Evolutionary conservation across 2,329 filamentous ascomycete species (phyloP).

Genomic region (Niveomyces coronatus): DNA sequence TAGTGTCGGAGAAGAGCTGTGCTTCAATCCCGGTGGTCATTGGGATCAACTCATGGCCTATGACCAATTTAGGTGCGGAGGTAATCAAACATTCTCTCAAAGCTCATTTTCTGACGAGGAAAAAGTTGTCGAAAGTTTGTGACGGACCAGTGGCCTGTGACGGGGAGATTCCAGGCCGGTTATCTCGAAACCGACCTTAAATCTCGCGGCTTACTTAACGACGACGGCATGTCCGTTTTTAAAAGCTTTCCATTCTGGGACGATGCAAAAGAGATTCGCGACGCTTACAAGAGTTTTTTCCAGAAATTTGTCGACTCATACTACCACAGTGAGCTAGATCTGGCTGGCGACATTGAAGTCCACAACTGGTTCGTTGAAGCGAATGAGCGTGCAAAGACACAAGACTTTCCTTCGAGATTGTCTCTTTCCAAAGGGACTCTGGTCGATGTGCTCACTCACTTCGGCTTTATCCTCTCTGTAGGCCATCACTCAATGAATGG

Average conservation of each 20-base stretch:
- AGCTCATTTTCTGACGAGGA: not conserved
- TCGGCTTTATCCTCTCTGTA: constrained; percentile 19
- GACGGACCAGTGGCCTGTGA: constrained; percentile 18
- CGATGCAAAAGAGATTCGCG: constrained; percentile 27
- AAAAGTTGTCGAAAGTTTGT: constrained; percentile 18
- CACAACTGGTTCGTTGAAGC: constrained; percentile 34
- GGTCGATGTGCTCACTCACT: constrained; percentile 30
- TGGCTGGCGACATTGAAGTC: constrained; percentile 30
- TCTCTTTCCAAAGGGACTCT: constrained; percentile 18
- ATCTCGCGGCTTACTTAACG: constrained; percentile 30
- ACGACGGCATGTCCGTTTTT: constrained; percentile 23
- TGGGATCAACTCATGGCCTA: constrained; percentile 24
- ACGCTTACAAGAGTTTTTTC: constrained; percentile 28
- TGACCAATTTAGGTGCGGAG: constrained; percentile 14
- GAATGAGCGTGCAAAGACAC: constrained; percentile 22
- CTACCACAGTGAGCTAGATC: constrained; percentile 24
- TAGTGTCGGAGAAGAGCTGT: constrained; percentile 13
- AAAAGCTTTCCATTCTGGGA: constrained; percentile 34
- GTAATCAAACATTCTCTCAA: not conserved
- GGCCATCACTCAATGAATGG: constrained; percentile 33
- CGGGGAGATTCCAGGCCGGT: constrained; percentile 25
- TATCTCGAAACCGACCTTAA: constrained; percentile 29
- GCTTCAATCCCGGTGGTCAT: constrained; percentile 19
- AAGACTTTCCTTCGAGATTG: constrained; percentile 30
- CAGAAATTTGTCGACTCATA: constrained; percentile 32